Evolutionary conservation across 306 rosid species (phyloP).

Genomic region (Prunus fruticosa): DNA sequence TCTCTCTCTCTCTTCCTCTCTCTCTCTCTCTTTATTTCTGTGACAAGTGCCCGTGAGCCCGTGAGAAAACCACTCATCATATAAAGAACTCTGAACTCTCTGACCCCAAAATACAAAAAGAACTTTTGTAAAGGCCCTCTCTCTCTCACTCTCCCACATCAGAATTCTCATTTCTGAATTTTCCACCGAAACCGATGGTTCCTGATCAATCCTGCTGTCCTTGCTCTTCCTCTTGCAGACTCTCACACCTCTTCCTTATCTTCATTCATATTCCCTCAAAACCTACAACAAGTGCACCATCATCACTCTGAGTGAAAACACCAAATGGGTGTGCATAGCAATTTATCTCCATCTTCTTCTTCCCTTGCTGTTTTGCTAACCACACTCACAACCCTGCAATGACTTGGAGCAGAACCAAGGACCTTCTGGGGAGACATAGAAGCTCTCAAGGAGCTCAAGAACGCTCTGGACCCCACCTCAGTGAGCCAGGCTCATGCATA

Average conservation of each 20-base stretch:
- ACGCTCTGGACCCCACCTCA: slow-evolving; percentile 37
- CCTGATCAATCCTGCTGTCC: slow-evolving; percentile 19
- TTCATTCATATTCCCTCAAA: not conserved
- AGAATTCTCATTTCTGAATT: not conserved
- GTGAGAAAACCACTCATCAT: slow-evolving; percentile 19
- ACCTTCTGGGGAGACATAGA: slow-evolving; percentile 58
- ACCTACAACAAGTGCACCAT: not conserved
- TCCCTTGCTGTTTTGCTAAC: slow-evolving; percentile 19
- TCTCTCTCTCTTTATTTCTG: not conserved
- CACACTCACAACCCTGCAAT: not conserved
- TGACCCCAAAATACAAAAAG: not conserved
- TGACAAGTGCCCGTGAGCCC: slow-evolving; percentile 36
- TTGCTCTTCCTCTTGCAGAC: not conserved
- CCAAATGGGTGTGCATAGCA: slow-evolving; percentile 33
- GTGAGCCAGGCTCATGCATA: slow-evolving; percentile 56
- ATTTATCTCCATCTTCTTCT: not conserved
- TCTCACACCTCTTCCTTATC: not conserved
- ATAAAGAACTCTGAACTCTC: slow-evolving; percentile 24
- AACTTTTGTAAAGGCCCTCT: not conserved
- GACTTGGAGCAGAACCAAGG: slow-evolving; percentile 36
- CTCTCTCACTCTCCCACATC: slow-evolving; percentile 1
- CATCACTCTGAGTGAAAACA: not conserved
- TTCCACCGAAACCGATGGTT: slow-evolving; percentile 25
- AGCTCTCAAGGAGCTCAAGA: slow-evolving; percentile 50
- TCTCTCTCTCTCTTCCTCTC: not conserved